These are phyloP conservation scores for Stachybotrys chartarum DNA, from an alignment of 2,329 filamentous ascomycete species.

Conservation along the genomic window DNA sequence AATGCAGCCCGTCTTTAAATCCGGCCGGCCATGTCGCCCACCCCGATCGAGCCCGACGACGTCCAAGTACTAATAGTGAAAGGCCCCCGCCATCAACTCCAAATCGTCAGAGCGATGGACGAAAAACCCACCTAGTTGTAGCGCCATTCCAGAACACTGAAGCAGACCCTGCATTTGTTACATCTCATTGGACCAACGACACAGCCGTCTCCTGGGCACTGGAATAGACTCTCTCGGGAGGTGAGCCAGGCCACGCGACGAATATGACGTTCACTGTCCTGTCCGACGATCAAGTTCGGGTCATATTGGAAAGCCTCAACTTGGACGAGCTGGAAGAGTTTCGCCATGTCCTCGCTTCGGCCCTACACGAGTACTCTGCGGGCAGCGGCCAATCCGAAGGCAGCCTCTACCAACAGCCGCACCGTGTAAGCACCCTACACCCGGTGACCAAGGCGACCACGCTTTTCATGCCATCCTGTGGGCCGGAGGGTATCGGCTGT, in stretches of 20 bases:
- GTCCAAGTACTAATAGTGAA: background rate
- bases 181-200: no score
- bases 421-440: constrained; percentile 41
- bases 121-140: no score
- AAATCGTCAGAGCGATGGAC: no score
- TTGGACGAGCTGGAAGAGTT: constrained; percentile 46
- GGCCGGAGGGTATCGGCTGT: constrained; percentile 56
- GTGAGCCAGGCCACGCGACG: background rate
- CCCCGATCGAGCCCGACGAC: background rate
- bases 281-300: constrained; percentile 47
- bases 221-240: background rate
- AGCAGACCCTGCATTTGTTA: no score
- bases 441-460: constrained; percentile 48
- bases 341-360: constrained; percentile 37
- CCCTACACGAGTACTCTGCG: constrained; percentile 57
- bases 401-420: constrained; percentile 47
- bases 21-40: background rate
- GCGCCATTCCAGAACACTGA: no score
- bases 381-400: constrained; percentile 36
- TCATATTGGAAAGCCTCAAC: constrained; percentile 46
- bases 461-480: constrained; percentile 68
- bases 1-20: background rate
- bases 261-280: constrained; percentile 52
- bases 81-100: no score
- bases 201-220: background rate